Conservation (phyloP, 352 stramenopile genomes). For the Aphanomyces cochlioides region DNA sequence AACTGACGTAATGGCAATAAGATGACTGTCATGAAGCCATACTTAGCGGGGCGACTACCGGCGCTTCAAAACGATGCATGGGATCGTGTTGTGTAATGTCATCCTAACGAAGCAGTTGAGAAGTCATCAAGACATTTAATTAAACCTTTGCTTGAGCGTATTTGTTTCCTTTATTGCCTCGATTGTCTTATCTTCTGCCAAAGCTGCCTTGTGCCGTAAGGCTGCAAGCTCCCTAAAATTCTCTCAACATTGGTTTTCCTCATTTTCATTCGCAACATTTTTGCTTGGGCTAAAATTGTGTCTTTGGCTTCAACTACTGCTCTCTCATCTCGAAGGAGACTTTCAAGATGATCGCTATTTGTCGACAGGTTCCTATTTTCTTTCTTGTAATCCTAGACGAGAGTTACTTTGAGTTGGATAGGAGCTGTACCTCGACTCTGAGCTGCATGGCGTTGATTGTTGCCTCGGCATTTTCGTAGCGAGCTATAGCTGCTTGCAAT, state of each 20-base stretch:
- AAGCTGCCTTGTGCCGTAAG: neutral
- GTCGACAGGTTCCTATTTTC: neutral
- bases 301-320: slow-evolving; percentile 18
- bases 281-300: neutral
- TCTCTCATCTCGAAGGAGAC: slow-evolving; percentile 2
- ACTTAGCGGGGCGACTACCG: too few species aligned
- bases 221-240: slow-evolving; percentile 12
- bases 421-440: neutral
- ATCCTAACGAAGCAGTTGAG: neutral
- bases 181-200: slow-evolving; percentile 9
- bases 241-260: too few species aligned
- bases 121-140: too few species aligned
- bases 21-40: too few species aligned
- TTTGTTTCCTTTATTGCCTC: slow-evolving; percentile 15
- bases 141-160: slow-evolving; percentile 16
- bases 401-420: neutral
- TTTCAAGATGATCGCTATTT: slow-evolving; percentile 4
- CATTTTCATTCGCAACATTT: neutral
- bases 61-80: too few species aligned
- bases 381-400: slow-evolving; percentile 13
- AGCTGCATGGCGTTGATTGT: neutral
- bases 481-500: neutral
- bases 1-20: too few species aligned
- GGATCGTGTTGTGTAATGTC: too few species aligned
- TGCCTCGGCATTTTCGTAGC: slow-evolving; percentile 14